Conservation (phyloP, 352 stramenopile species). For the Peronospora belbahrii region DNA sequence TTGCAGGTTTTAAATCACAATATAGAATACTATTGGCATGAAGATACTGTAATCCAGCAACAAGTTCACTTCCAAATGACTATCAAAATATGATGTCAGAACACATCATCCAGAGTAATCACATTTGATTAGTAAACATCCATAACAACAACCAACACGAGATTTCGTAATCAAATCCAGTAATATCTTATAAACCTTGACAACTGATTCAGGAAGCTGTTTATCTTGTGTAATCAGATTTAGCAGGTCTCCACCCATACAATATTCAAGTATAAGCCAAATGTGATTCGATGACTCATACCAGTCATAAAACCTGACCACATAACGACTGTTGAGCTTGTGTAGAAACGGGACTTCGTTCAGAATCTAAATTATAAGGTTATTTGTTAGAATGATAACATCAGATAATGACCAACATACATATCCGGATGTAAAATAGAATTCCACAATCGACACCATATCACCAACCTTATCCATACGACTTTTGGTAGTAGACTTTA, state of each 20-base stretch:
- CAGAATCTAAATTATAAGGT: conserved; percentile 44
- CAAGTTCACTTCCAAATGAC: conserved; percentile 64
- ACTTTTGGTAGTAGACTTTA: conserved; percentile 89
- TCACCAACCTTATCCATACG: conserved; percentile 90
- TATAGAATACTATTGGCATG: conserved; percentile 86
- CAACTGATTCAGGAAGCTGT: conserved; percentile 63
- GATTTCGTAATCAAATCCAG: too few species aligned
- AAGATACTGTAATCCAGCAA: conserved; percentile 83
- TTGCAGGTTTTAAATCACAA: conserved; percentile 88
- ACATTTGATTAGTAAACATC: too few species aligned
- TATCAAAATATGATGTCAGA: too few species aligned
- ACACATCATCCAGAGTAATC: too few species aligned
- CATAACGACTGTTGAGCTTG: conserved; percentile 75
- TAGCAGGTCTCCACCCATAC: conserved; percentile 86
- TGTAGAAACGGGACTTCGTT: conserved; percentile 87
- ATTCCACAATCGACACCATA: neutral
- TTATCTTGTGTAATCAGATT: conserved; percentile 88
- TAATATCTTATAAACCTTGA: conserved; percentile 39
- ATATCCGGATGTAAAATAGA: too few species aligned
- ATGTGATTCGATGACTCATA: conserved; percentile 94
- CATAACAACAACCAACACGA: too few species aligned
- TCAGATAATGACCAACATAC: too few species aligned
- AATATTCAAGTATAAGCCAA: conserved; percentile 93
- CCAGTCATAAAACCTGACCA: conserved; percentile 92
- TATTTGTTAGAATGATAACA: too few species aligned